These are phyloP conservation scores for Elsinoe ampelina DNA, from an alignment of 2,329 filamentous ascomycete genomes.

Conservation along the genomic window DNA sequence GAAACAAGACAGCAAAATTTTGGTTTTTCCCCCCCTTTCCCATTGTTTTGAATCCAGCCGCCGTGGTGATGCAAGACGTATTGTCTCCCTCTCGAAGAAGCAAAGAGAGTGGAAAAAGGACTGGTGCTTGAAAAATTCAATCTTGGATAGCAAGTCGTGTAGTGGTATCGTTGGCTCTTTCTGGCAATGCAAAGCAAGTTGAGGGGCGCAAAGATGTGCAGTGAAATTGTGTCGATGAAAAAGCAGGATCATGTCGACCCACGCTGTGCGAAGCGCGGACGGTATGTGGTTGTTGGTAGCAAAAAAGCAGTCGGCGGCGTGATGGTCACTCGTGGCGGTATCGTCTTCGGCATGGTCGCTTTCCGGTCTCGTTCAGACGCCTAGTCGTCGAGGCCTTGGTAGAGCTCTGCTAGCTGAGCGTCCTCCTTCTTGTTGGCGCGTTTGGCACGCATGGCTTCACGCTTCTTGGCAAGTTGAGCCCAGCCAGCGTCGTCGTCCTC, in stretches of 20 bases:
- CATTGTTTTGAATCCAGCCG: background rate
- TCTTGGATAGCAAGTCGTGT: background rate
- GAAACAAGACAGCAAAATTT: background rate
- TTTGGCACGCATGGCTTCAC: constrained; percentile 19
- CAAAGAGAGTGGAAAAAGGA: background rate
- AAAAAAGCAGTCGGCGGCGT: background rate
- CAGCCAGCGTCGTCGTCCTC: constrained; percentile 28
- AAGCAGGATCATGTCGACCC: background rate
- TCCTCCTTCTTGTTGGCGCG: constrained; percentile 9
- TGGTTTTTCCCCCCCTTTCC: background rate
- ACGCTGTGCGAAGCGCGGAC: background rate
- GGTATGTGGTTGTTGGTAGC: background rate
- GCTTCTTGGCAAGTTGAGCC: constrained; percentile 28
- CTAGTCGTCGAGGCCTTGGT: constrained; percentile 13
- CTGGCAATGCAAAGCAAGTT: background rate
- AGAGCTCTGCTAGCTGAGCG: constrained; percentile 1
- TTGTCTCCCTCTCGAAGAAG: background rate
- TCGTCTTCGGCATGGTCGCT: background rate
- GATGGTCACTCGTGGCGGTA: background rate
- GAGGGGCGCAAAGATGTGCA: background rate
- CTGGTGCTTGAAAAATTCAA: background rate
- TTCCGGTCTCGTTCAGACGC: background rate
- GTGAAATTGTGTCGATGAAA: background rate
- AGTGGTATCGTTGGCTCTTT: background rate
- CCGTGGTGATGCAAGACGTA: background rate